phyloP scores from a whole-genome alignment of 1,139 yeast genomes.

The Blastobotrys proliferans region DNA sequence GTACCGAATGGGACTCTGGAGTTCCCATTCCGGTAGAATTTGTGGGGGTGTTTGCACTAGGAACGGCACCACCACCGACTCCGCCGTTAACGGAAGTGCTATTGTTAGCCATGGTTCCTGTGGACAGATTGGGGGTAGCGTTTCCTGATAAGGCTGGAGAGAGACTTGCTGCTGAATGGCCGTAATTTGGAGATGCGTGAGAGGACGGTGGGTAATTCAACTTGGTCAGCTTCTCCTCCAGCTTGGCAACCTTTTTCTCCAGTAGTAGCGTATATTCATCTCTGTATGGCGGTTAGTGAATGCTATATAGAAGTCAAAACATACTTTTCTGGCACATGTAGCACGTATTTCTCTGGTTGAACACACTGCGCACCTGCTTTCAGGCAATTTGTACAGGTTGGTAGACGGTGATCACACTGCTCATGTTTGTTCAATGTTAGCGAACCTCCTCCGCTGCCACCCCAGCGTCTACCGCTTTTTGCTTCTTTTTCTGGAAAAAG shows the following conservation, averaged over 20 bases:
- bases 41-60: no score
- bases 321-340: slow-evolving; percentile 26
- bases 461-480: no score
- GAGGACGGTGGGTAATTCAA: no score
- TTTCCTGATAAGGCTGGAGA: neutral
- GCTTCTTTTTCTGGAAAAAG: no score
- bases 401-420: slow-evolving; percentile 55
- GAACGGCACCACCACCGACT: no score
- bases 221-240: slow-evolving; percentile 37
- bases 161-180: neutral
- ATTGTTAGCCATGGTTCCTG: no score
- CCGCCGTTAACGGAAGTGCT: slow-evolving; percentile 1
- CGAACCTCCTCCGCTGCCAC: no score
- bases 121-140: neutral
- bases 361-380: slow-evolving; percentile 54
- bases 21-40: no score
- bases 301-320: neutral
- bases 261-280: slow-evolving; percentile 51
- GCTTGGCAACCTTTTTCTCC: slow-evolving; percentile 47
- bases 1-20: no score
- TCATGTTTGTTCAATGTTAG: slow-evolving; percentile 3
- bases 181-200: no score
- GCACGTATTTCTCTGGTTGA: slow-evolving; percentile 52
- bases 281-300: slow-evolving; percentile 24
- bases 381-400: slow-evolving; percentile 58